phyloP scores from a whole-genome alignment of 139 green algal species.

The Auxenochlorella pyrenoidosa region DNA sequence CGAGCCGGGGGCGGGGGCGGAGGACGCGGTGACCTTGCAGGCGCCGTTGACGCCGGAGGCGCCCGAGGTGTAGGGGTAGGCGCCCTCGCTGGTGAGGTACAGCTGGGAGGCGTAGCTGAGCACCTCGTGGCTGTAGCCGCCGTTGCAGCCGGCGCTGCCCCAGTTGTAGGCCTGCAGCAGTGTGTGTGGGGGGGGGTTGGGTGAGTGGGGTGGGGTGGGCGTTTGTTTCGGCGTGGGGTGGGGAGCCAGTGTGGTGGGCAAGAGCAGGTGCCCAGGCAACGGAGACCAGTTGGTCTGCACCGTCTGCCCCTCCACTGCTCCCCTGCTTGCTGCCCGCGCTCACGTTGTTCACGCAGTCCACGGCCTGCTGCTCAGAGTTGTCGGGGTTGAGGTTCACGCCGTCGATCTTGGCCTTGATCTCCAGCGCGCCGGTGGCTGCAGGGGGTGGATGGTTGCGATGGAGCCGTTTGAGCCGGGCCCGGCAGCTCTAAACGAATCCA shows the following conservation, averaged over 20 bases:
- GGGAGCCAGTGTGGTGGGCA: neutral
- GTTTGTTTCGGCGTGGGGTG: too few relatives aligned
- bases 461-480: too few relatives aligned
- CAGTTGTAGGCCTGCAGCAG: neutral
- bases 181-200: too few relatives aligned
- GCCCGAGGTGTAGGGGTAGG: neutral
- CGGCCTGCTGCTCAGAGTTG: constrained; percentile 6
- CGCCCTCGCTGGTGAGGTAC: neutral
- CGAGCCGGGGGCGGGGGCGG: neutral
- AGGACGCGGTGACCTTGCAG: neutral
- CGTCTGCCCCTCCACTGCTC: too few relatives aligned
- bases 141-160: neutral
- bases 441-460: neutral
- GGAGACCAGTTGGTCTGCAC: too few relatives aligned
- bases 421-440: neutral
- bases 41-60: neutral
- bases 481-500: neutral
- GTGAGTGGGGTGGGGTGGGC: too few relatives aligned
- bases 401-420: constrained; percentile 5
- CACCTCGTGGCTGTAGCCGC: neutral
- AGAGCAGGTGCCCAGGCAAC: too few relatives aligned
- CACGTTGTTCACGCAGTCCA: neutral
- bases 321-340: too few relatives aligned
- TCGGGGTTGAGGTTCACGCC: neutral
- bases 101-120: neutral